These are phyloP conservation scores for Aspergillus clavatus DNA, from an alignment of 2,329 filamentous ascomycete species.

Conservation along the genomic window DNA sequence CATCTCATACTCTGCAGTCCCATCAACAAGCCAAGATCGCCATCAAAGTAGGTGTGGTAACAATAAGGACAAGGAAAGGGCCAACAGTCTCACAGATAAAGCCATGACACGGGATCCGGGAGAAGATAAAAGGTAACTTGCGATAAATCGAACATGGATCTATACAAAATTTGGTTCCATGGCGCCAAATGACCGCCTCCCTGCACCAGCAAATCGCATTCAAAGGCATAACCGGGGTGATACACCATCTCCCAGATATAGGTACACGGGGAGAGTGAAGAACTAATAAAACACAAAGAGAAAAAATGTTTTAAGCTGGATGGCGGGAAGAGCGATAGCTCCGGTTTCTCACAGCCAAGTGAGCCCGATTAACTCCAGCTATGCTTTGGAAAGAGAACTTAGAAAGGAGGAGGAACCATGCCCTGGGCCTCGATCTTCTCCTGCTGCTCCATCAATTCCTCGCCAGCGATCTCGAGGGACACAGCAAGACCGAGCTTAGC, in stretches of 20 bases:
- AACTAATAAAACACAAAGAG: constrained; percentile 42
- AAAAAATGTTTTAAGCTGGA: constrained; percentile 28
- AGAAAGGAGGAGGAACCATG: constrained; percentile 48
- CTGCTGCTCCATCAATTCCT: constrained; percentile 84
- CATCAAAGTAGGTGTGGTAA: constrained; percentile 21
- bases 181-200: constrained; percentile 35
- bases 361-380: constrained; percentile 13
- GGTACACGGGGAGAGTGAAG: constrained; percentile 34
- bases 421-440: constrained; percentile 48
- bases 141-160: constrained; percentile 28
- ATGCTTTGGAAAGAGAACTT: constrained; percentile 21
- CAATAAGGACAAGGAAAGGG: constrained; percentile 22
- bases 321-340: constrained; percentile 10
- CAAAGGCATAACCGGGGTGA: constrained; percentile 29
- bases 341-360: constrained; percentile 4
- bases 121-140: constrained; percentile 11
- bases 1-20: constrained; percentile 20
- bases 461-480: constrained; percentile 78
- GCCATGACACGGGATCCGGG: constrained; percentile 20
- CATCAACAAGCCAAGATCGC: constrained; percentile 21
- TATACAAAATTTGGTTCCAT: constrained; percentile 38
- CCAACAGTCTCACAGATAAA: constrained; percentile 23
- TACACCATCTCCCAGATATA: constrained; percentile 31
- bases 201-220: constrained; percentile 31
- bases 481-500: constrained; percentile 93